phyloP scores from a whole-genome alignment of 1,139 yeast species.

The Yamadazyma dushanensis region DNA sequence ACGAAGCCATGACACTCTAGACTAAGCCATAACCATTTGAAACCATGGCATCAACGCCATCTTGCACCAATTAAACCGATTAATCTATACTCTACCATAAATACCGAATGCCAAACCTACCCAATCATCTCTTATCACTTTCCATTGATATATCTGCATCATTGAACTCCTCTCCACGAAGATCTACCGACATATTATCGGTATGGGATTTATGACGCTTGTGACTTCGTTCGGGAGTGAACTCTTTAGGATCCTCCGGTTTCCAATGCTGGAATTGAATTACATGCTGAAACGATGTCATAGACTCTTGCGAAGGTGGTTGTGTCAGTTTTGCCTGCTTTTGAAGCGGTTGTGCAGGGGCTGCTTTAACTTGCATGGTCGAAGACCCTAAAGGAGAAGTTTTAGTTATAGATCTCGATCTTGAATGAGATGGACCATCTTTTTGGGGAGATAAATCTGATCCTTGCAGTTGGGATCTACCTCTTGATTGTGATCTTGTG shows the following conservation, averaged over 20 bases:
- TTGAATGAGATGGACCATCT: constrained; percentile 9
- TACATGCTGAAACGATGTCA: constrained; percentile 53
- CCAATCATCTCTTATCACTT: constrained; percentile 5
- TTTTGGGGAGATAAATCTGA: background rate
- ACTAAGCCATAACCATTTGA: no score
- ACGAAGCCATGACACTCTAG: no score
- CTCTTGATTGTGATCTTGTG: constrained; percentile 4
- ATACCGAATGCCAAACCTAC: no score
- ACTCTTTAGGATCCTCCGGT: constrained; percentile 34
- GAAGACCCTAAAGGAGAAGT: constrained; percentile 28
- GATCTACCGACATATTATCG: constrained; percentile 19
- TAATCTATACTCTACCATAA: no score
- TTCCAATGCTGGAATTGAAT: constrained; percentile 57
- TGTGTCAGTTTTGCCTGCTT: constrained; percentile 30
- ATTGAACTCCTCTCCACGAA: constrained; percentile 6
- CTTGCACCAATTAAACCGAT: background rate
- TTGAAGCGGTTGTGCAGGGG: constrained; percentile 47
- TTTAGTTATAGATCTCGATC: constrained; percentile 13
- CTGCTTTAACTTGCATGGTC: constrained; percentile 46
- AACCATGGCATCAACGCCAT: constrained; percentile 20
- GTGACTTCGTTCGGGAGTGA: constrained; percentile 12
- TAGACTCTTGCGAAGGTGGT: constrained; percentile 49
- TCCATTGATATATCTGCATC: constrained; percentile 16
- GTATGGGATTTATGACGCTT: constrained; percentile 19
- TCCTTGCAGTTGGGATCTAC: background rate